Percentiles rank a stretch among this genome's conserved stretches.
Conservation (phyloP, 176 grass and related monocot genomes). For the Triticum turgidum region DNA sequence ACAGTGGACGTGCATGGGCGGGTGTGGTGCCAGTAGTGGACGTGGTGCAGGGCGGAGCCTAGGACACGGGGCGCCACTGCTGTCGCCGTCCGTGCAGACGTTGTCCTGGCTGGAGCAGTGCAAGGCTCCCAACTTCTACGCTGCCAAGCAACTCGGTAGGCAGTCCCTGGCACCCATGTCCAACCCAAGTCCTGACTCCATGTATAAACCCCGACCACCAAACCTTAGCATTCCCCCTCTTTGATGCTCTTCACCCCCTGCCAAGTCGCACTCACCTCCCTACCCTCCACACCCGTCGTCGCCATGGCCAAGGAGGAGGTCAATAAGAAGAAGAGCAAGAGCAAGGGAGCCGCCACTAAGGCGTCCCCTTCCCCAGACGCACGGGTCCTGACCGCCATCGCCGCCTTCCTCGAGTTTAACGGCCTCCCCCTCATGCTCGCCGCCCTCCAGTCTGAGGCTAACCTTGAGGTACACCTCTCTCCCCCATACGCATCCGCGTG, state of each 20-base stretch:
- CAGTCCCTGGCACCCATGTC: too few relatives aligned
- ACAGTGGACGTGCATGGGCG: too few relatives aligned
- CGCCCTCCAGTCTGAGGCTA: constrained; percentile 53
- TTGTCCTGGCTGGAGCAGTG: too few relatives aligned
- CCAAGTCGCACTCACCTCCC: constrained; percentile 43
- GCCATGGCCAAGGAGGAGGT: constrained; percentile 46
- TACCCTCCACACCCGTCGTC: neutral
- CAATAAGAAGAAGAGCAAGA: constrained; percentile 53
- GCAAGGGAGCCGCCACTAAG: constrained; percentile 34
- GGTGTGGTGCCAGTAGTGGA: too few relatives aligned
- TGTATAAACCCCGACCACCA: constrained; percentile 32
- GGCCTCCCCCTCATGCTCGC: constrained; percentile 53
- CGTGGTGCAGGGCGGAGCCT: too few relatives aligned
- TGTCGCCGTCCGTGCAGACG: too few relatives aligned
- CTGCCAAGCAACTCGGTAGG: too few relatives aligned
- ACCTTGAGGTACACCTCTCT: constrained; percentile 51
- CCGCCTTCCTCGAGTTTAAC: constrained; percentile 60
- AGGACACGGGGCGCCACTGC: too few relatives aligned
- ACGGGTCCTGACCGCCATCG: constrained; percentile 55
- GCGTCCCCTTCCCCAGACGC: neutral
- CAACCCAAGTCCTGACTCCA: too few relatives aligned
- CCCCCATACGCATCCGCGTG: neutral
- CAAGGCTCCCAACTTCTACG: too few relatives aligned
- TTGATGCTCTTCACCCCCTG: constrained; percentile 65
- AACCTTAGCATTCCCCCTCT: constrained; percentile 17